A percentile compares a stretch with the other conserved stretches of the same genome.
These are phyloP conservation scores for Dianthus caryophyllus DNA, from an alignment of 148 eudicot species.

Conservation along the genomic window DNA sequence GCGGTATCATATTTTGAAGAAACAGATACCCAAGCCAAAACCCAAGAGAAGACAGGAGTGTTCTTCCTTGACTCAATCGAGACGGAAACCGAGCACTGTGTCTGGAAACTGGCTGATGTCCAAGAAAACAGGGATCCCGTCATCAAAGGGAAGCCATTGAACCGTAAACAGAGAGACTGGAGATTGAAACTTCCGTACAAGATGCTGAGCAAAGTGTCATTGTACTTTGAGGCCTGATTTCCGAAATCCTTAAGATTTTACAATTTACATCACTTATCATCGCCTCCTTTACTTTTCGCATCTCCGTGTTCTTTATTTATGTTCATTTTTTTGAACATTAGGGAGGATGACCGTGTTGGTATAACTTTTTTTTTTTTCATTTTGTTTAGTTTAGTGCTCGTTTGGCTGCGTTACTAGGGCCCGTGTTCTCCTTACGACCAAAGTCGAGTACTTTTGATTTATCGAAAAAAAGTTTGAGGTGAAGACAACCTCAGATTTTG, in stretches of 20 bases:
- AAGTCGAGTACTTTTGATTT: too few species aligned
- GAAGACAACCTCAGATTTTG: too few species aligned
- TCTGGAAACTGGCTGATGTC: constrained; percentile 89
- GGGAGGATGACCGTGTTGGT: too few species aligned
- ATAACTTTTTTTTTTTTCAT: too few species aligned
- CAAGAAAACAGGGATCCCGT: constrained; percentile 77
- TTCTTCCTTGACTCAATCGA: constrained; percentile 66
- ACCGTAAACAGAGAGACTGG: constrained; percentile 79
- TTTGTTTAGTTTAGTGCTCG: too few species aligned
- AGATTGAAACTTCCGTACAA: constrained; percentile 64
- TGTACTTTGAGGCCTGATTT: constrained; percentile 47
- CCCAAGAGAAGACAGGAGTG: constrained; percentile 48
- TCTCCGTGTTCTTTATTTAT: too few species aligned
- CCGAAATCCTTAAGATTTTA: background rate
- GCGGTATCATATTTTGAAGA: constrained; percentile 48
- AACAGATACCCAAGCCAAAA: constrained; percentile 33
- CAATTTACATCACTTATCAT: too few species aligned
- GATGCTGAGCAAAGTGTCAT: constrained; percentile 48
- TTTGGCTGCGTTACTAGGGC: too few species aligned
- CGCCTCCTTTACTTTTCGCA: too few species aligned
- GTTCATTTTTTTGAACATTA: too few species aligned
- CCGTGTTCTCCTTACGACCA: too few species aligned
- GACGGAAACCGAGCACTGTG: constrained; percentile 50
- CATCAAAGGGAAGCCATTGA: constrained; percentile 72
- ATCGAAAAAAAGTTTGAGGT: too few species aligned